Base-by-base conservation (phyloP, 208 protist species). In the Trypanosoma grayi region DNA sequence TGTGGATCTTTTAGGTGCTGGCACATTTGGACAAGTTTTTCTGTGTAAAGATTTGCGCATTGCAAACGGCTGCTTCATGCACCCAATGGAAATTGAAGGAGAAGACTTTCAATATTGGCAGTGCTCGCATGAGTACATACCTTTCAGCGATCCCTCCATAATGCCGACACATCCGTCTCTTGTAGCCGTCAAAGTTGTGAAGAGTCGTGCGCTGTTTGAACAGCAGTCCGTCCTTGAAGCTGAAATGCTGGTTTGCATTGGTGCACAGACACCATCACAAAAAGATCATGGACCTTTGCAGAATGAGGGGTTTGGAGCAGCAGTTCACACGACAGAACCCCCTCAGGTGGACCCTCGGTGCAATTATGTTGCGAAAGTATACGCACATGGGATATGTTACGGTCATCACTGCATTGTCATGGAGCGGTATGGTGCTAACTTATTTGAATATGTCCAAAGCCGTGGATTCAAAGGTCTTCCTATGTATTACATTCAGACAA, bases 391-490 rank as follows among this genome's bases (percentile, higher is more conserved):
- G 28, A 59, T 79, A 36, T 91, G 78, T 67, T 87, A 85, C 60
- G 87, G 87, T 45, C 87, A 93, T 62, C 83, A 91, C 61, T 97
- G 91, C 70, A 93, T 97, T 61, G 78, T 92, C 14, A 93, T 97
- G 78, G 86, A 97, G 69, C 78, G 88, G 30, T 93, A 93, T 73
- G 90, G 84, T n/a, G 81, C 81, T 6, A 97, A 97, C 72, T 70
- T 97, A 20, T 97, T 92, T 77, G 91, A 97, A 68, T 92, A 92
- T 74, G 79, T 94, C 25, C 66, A 82, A 44, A 71, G 66, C 50
- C 81, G 82, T 69, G 65, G 82, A 22, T 92, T 93, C 77, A 69
- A 75, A 10, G 81, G 83, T 16, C 56, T 96, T 39, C 87, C 81
- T 37, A 86, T 93, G 76, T 86, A 90, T 51, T 83, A 92, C 22